Evolutionary conservation across 495 filamentous ascomycete genomes (phyloP), one percentile per base, ranked within the genome.

Genomic region (Geopyxis carbonaria): DNA sequence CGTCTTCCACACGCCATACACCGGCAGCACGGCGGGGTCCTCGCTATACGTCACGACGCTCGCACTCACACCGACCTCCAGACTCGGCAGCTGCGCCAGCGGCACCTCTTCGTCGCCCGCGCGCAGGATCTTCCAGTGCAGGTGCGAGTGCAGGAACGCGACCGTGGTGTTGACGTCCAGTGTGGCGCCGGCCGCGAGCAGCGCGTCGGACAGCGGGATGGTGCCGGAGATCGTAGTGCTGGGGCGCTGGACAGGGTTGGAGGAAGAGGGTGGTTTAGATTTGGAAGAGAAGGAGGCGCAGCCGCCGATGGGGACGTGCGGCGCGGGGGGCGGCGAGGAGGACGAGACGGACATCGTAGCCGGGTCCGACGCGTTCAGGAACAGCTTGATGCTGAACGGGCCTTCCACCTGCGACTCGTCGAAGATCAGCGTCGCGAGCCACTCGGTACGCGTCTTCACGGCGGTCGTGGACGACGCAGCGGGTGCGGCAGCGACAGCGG

Each of bases 121-220:
- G 54, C 50, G 40, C 34, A 47, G 30, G 20, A 50, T 28, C 16
- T 38, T 44, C 54, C 54, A 57, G 14, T 44, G 22, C 22, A 48
- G 40, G 7, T 54, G 38, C 1, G n/a, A 16, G 13, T 34, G 40
- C 14, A 57, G 18, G 34, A 40, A 49, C 18, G 31, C 27, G 15
- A 57, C 41, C 16, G 8, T 22, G 21, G 34, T 7, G 4, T 11
- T 15, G 16, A 37, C 31, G 14, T 40, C 27, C 29, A 54, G 35
- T 7, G 34, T 38, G 19, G 44, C 23, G 0, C 15, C 14, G 9
- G 41, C 43, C 9, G 33, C 42, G 7, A 50, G 22, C 21, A 57
- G 39, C 16, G 45, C 38, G 20, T 48, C 16, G 1, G 54, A 54
- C 31, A 57, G 44, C 21, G 49, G 54, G 16, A 57, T 39, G 5